Percentiles rank a stretch among this genome's conserved stretches.
Evolutionary conservation across 2,329 filamentous ascomycete species (phyloP).

Genomic region (Penicillium occitanis): DNA sequence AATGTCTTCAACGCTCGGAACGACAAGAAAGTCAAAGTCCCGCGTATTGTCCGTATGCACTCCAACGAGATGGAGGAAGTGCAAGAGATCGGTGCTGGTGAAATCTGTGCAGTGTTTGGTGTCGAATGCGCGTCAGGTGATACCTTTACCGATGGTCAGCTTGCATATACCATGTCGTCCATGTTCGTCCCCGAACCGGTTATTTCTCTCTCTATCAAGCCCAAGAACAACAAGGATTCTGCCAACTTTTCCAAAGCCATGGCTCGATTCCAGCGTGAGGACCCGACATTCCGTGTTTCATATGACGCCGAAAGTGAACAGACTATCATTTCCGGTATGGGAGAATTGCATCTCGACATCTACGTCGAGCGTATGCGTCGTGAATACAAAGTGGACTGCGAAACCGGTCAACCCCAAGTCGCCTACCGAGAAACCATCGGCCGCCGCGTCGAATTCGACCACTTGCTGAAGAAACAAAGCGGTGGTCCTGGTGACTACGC

Average conservation of each 20-base stretch:
- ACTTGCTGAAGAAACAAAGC: constrained; percentile 89
- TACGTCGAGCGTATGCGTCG: constrained; percentile 96
- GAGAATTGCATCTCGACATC: constrained; percentile 93
- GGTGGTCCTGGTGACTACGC: constrained; percentile 96
- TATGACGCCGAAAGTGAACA: constrained; percentile 91
- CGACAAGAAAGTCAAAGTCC: constrained; percentile 94
- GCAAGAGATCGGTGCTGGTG: constrained; percentile 84
- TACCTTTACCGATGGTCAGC: constrained; percentile 90
- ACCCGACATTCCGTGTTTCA: constrained; percentile 93
- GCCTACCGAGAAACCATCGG: constrained; percentile 95
- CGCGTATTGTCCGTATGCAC: constrained; percentile 98
- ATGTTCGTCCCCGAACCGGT: constrained; percentile 98
- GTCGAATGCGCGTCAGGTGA: constrained; percentile 97
- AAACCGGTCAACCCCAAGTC: constrained; percentile 94
- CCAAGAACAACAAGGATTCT: constrained; percentile 87
- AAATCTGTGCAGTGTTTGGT: constrained; percentile 98
- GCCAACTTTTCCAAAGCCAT: constrained; percentile 98
- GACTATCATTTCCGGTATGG: constrained; percentile 98
- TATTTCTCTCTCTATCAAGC: constrained; percentile 96
- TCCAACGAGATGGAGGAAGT: constrained; percentile 99
- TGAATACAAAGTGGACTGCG: constrained; percentile 94
- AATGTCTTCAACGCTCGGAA: constrained; percentile 92
- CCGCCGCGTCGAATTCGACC: constrained; percentile 79
- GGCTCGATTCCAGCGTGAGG: constrained; percentile 97
- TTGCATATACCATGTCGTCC: constrained; percentile 93